Evolutionary conservation across 2,329 filamentous ascomycete genomes (phyloP), one percentile per base, ranked within the genome.

Genomic region (Tolypocladium endophyticum): DNA sequence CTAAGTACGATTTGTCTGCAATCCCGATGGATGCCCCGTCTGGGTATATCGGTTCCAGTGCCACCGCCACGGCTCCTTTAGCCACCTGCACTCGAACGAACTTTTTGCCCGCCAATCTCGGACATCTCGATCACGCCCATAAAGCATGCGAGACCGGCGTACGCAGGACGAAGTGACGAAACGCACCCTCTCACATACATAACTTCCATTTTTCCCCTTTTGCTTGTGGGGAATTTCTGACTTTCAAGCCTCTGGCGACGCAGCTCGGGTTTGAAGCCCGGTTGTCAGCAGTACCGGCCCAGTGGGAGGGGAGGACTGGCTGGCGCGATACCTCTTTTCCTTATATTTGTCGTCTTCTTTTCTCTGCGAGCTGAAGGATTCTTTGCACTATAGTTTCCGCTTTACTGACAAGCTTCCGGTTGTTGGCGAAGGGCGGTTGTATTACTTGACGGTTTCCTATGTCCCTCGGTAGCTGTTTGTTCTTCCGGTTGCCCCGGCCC

Each of bases 91-190:
- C 68, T 68, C 63, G 61, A 67, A 70, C 68, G 65, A 71, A 61
- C 62, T 68, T 65, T 65, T 67, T 65, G 66, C 67, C 68, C 65
- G 64, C 61, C 64, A 64, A 67, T 67, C 64, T 66, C 65, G 67
- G 67, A 68, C 62, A 64, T 54, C 54, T 62, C 65, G 67, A 68
- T 65, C 59, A 70, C 64, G 63, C 66, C 65, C 65, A 67, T 68
- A 62, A 66, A 67, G 66, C 67, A 67, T 69, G 68, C 71, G 68
- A 71, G 64, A 68, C 69, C 68, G 71, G 70, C 71, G 69, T 66
- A 73, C 66, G 69, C 73, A 70, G 68, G 71, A 74, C 72, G 71
- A 75, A 69, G 68, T 72, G 71, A 75, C 71, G 72, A 74, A 70
- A 69, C 67, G 64, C 64, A 70, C 67, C 67, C 66, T 69, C 66